Evolutionary conservation across 768 basidiomycete genomes (phyloP), one percentile per base, ranked within the genome.

Genomic region (Wakefieldia striispora): DNA sequence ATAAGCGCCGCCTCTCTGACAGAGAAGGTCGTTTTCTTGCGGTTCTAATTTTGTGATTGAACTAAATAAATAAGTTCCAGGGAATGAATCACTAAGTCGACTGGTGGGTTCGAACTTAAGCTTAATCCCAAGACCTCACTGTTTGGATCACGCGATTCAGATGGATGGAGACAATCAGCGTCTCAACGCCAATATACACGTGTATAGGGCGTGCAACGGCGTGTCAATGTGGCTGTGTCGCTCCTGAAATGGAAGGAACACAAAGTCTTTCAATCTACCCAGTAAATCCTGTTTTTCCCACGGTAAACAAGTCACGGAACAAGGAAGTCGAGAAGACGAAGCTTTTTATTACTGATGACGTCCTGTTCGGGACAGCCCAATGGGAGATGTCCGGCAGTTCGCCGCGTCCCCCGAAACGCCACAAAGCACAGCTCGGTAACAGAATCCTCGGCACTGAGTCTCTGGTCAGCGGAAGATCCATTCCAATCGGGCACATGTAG

Each of bases 401-500:
- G 33, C 41, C 46, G 45, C 37, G 13, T 45, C 17, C 43, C 41
- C 39, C 51, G 48, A 47, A 45, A 50, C 57, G 61, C 61, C 61
- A 62, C 61, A 62, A 64, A 64, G 61, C 43, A 49, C 50, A 31
- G 52, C 59, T 50, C 43, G 20, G 27, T n/a, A 36, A 24, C n/a
- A n/a, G 20, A 34, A 34, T 11, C 24, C 23, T 48, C 29, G 27
- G 21, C 10, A 26, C 29, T 12, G 10, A 29, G n/a, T n/a, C n/a
- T n/a, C 8, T 16, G 10, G 6, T 35, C 31, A 27, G 17, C 17
- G n/a, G 19, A 16, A 16, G 26, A 41, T 45, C 40, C 34, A 21
- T 10, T 35, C 20, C 20, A 46, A 42, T 46, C 34, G 47, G 33
- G 33, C 13, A 16, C 33, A 33, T 14, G 33, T 33, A 14, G 14